phyloP scores from a whole-genome alignment of 2,329 filamentous ascomycete species.

The Sclerotinia sclerotiorum region DNA sequence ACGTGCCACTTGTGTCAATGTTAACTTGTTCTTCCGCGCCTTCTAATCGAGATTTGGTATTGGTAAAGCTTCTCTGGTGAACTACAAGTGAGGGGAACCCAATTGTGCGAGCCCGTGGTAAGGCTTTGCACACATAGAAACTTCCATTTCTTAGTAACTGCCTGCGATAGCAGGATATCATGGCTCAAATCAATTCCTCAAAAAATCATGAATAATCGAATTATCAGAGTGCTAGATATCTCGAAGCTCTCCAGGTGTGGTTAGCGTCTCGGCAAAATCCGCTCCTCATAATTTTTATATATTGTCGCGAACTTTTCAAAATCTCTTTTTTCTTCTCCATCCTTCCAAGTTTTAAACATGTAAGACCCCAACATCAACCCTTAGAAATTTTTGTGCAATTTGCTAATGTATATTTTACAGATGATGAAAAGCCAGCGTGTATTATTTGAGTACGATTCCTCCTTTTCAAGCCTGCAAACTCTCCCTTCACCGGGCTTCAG shows the following conservation, averaged over 20 bases:
- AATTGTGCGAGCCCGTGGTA: slow-evolving; percentile 17
- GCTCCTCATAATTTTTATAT: slow-evolving; percentile 31
- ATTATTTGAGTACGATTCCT: slow-evolving; percentile 77
- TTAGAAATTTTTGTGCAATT: slow-evolving; percentile 13
- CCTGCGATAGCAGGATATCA: slow-evolving; percentile 30
- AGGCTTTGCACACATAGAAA: background rate
- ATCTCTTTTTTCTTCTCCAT: slow-evolving; percentile 62
- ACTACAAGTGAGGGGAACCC: background rate
- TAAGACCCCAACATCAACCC: slow-evolving; percentile 53
- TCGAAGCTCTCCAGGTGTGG: slow-evolving; percentile 34
- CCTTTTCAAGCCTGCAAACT: slow-evolving; percentile 67
- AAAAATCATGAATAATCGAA: background rate
- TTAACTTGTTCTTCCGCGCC: slow-evolving; percentile 19
- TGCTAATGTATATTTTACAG: slow-evolving; percentile 51
- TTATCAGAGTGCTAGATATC: background rate
- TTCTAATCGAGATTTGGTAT: slow-evolving; percentile 1
- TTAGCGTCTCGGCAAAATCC: slow-evolving; percentile 30
- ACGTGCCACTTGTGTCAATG: slow-evolving; percentile 14
- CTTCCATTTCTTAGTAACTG: slow-evolving; percentile 7
- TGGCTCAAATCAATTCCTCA: slow-evolving; percentile 25
- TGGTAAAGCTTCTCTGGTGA: slow-evolving; percentile 27
- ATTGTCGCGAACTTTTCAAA: slow-evolving; percentile 41
- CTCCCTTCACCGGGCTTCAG: slow-evolving; percentile 90
- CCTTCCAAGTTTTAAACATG: slow-evolving; percentile 99
- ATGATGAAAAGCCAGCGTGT: slow-evolving; percentile 99